These are phyloP conservation scores for Scleroderma bovista DNA, from an alignment of 768 basidiomycete species.

Conservation along the genomic window DNA sequence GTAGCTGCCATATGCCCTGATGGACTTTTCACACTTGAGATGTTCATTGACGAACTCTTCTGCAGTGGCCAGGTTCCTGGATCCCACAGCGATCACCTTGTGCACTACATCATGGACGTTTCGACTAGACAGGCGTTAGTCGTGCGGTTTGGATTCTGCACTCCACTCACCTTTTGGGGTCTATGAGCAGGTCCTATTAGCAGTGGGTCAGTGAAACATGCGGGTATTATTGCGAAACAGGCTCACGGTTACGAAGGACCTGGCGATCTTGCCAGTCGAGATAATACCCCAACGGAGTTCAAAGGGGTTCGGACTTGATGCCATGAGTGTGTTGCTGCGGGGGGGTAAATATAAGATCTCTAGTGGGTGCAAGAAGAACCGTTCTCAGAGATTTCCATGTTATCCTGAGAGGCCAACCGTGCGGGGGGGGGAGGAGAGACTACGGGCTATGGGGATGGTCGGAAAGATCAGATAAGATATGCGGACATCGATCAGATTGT, in stretches of 20 bases:
- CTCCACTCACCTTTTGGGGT: constrained; percentile 60
- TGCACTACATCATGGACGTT: constrained; percentile 60
- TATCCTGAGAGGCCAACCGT: too few relatives aligned
- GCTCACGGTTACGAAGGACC: constrained; percentile 58
- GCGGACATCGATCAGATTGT: too few relatives aligned
- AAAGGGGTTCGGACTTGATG: constrained; percentile 29
- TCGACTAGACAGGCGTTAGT: constrained; percentile 41
- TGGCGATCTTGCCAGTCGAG: constrained; percentile 72
- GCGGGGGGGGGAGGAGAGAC: too few relatives aligned
- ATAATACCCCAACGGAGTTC: constrained; percentile 82
- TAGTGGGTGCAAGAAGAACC: neutral
- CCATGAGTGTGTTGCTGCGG: constrained; percentile 8
- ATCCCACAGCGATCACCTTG: constrained; percentile 71
- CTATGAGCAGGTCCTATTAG: constrained; percentile 63
- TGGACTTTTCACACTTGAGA: constrained; percentile 43
- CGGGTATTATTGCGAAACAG: neutral
- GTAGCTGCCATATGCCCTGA: constrained; percentile 71
- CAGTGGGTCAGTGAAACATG: neutral
- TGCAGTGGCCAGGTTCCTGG: constrained; percentile 64
- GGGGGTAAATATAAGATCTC: neutral
- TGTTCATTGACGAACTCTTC: constrained; percentile 57
- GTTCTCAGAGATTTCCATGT: neutral
- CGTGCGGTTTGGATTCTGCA: neutral
- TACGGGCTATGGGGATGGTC: too few relatives aligned
- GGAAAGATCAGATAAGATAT: too few relatives aligned